phyloP scores from a whole-genome alignment of 2,329 filamentous ascomycete genomes.

The Trichoderma arundinaceum region DNA sequence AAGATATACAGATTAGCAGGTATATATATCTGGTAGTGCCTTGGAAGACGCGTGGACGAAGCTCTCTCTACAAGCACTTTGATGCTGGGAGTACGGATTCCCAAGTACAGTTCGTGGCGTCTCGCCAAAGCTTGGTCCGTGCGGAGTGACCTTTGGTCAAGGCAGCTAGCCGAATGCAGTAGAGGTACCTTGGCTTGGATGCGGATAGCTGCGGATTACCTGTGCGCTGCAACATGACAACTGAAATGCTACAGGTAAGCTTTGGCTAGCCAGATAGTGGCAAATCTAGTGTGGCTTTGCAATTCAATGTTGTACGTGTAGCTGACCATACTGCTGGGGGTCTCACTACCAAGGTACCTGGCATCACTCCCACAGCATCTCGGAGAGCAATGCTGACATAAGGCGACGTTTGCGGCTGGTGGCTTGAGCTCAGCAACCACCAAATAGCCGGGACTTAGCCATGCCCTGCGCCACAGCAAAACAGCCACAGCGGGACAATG shows the following conservation, averaged over 20 bases:
- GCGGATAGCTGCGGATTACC: not conserved
- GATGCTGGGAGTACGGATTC: not conserved
- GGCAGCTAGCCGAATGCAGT: not conserved
- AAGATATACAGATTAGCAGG: too few species aligned
- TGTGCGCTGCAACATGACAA: not conserved
- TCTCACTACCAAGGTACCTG: too few species aligned
- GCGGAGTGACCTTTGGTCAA: constrained; percentile 6
- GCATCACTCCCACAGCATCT: too few species aligned
- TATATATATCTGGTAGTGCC: not conserved
- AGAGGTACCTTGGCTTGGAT: not conserved
- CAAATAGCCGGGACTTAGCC: constrained; percentile 27
- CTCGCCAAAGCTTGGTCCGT: constrained; percentile 3
- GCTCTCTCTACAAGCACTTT: not conserved
- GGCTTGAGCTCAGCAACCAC: not conserved
- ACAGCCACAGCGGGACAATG: constrained; percentile 37
- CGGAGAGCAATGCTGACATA: too few species aligned
- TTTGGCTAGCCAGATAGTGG: too few species aligned
- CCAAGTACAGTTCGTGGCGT: constrained; percentile 12
- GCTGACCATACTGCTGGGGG: too few species aligned
- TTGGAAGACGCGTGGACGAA: not conserved
- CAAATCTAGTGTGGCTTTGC: too few species aligned
- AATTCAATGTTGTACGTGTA: too few species aligned
- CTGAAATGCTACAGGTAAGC: not conserved
- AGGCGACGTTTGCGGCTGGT: not conserved
- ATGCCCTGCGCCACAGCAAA: constrained; percentile 17